Evolutionary conservation across 106 monocot genomes (phyloP).

Genomic region (Amphibolis antarctica): DNA sequence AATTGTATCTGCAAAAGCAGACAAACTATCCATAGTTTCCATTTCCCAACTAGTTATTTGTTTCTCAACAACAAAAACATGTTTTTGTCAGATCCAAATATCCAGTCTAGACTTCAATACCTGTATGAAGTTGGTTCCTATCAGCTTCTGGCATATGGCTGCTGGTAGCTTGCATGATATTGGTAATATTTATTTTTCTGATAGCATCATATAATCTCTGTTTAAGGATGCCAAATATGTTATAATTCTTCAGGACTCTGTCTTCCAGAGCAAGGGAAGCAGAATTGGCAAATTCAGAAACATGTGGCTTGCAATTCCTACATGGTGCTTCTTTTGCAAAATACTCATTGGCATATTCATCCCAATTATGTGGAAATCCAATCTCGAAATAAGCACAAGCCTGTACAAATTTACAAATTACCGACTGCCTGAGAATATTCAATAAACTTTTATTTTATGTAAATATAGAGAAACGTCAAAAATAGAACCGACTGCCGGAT

Average conservation of each 20-base stretch:
- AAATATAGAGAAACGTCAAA: neutral
- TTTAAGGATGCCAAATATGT: too few relatives aligned
- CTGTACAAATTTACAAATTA: slow-evolving; percentile 2
- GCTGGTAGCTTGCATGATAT: too few relatives aligned
- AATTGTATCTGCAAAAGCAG: too few relatives aligned
- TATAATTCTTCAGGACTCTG: neutral
- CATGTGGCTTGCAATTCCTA: neutral
- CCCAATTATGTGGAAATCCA: slow-evolving; percentile 6
- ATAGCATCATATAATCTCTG: too few relatives aligned
- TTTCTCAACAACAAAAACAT: too few relatives aligned
- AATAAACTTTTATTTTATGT: neutral
- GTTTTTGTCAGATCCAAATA: too few relatives aligned
- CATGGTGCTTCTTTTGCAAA: neutral
- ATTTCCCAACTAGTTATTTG: too few relatives aligned
- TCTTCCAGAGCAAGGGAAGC: neutral
- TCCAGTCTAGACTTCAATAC: too few relatives aligned
- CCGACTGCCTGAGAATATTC: neutral
- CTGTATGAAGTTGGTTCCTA: too few relatives aligned
- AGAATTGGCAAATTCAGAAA: neutral
- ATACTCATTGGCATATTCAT: slow-evolving; percentile 2
- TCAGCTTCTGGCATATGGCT: too few relatives aligned
- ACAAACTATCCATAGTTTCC: too few relatives aligned
- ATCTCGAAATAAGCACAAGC: slow-evolving; percentile 5
- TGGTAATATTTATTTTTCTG: too few relatives aligned
- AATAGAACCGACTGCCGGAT: neutral